Base-by-base conservation (phyloP, 2,329 filamentous ascomycete genomes). In the Colletotrichum camelliae region DNA sequence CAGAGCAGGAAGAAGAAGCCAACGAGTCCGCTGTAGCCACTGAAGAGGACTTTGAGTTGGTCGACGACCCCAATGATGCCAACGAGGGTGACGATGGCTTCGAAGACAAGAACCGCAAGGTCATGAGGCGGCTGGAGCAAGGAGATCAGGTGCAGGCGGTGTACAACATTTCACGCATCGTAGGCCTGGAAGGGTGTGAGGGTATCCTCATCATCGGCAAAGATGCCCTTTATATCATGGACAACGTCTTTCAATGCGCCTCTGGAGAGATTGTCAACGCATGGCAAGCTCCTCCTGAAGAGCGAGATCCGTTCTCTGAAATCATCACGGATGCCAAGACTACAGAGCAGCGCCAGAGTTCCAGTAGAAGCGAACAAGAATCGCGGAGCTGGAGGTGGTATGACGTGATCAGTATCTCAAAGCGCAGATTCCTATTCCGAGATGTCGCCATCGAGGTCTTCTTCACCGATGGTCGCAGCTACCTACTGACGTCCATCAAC, bases 241-340 rank as follows among this genome's bases (percentile, higher is more conserved):
- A 99, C 85, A 96, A 97, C 79, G 96, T 98, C 81, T 98, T 99
- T 83, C 96, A 98, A 81, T 93, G 96, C 77, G 93, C 94, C 3
- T 97, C 98, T 81, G 96, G 96, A 15, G 97, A 99, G 83, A 98
- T 99, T 81, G 95, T 99, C 75, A 96, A 98, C 80, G 96, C 98
- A 10, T 96, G 95, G 92, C 96, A 98, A 84, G 97, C 97, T 3
- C 96, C 96, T 0, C 88, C 91, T 1, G 96, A 98, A 79, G 97
- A 99, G 84, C 93, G 97, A 27, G 97, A 99, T 80, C 95, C 96
- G 1, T 99, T 98, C 82, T 94, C 98, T 21, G 95, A 97, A 80
- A 96, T 98, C 83, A 97, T 99, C 78, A 94, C 95, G 5, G 94
- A 94, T 29, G 91, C 89, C 1, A 91, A 91, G 77, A 86, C 88